Percentiles rank a stretch among this genome's conserved stretches.
These are phyloP conservation scores for Suhomyces sp. DNA, from an alignment of 805 yeast genomes.

Conservation along the genomic window DNA sequence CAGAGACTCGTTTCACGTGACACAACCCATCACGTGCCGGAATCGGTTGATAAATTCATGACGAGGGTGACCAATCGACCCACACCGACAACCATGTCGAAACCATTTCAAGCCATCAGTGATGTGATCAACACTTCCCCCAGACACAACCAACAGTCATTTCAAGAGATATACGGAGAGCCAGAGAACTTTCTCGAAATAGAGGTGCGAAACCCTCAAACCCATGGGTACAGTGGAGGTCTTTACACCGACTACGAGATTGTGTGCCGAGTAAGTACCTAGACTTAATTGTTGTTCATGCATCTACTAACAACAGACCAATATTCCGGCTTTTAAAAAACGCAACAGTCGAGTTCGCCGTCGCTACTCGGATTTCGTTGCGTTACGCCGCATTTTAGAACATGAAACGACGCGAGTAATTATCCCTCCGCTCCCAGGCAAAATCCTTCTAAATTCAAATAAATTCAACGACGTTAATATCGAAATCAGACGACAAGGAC, in stretches of 20 bases:
- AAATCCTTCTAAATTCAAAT: conserved; percentile 60
- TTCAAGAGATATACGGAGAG: conserved; percentile 83
- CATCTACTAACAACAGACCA: conserved; percentile 48
- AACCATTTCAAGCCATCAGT: conserved; percentile 43
- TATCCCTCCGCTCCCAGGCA: conserved; percentile 90
- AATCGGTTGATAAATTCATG: background rate
- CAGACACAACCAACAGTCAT: conserved; percentile 54
- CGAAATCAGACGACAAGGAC: conserved; percentile 77
- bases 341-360: conserved; percentile 69
- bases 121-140: conserved; percentile 34
- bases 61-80: background rate
- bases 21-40: background rate
- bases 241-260: conserved; percentile 93
- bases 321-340: conserved; percentile 80
- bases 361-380: conserved; percentile 86
- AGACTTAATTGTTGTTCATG: background rate
- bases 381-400: conserved; percentile 69
- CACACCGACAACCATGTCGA: conserved; percentile 24
- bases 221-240: conserved; percentile 62
- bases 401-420: conserved; percentile 75
- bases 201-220: conserved; percentile 73
- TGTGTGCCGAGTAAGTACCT: conserved; percentile 54
- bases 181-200: conserved; percentile 94
- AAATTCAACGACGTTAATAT: conserved; percentile 80
- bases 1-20: too few species aligned